Evolutionary conservation across 768 basidiomycete species (phyloP).

Genomic region (Scleroderma bovista): DNA sequence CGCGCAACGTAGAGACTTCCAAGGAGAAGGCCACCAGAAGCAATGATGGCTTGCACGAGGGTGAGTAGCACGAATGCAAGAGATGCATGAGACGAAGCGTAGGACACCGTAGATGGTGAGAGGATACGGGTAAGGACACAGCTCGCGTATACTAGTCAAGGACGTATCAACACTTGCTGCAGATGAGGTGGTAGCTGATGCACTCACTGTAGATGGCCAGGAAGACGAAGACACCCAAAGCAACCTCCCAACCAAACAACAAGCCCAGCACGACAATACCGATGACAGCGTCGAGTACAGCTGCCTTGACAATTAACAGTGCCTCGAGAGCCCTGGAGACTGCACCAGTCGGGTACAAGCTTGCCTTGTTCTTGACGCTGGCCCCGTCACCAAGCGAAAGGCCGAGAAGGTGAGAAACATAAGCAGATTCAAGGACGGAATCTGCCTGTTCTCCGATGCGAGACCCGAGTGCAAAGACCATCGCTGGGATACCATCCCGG

Average conservation of each 20-base stretch:
- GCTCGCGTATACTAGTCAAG: slow-evolving; percentile 13
- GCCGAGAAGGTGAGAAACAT: slow-evolving; percentile 83
- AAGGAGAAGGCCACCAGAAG: slow-evolving; percentile 73
- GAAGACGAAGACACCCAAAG: slow-evolving; percentile 62
- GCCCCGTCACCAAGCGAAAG: slow-evolving; percentile 75
- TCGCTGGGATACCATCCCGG: slow-evolving; percentile 65
- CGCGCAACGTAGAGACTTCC: slow-evolving; percentile 38
- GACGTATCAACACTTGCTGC: neutral
- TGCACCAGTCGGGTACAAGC: slow-evolving; percentile 14
- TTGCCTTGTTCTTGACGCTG: slow-evolving; percentile 76
- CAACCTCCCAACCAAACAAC: slow-evolving; percentile 61
- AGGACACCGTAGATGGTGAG: neutral
- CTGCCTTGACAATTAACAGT: slow-evolving; percentile 66
- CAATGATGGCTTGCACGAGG: slow-evolving; percentile 73
- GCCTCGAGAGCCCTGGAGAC: slow-evolving; percentile 15
- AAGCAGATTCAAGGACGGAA: slow-evolving; percentile 49
- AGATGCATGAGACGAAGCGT: slow-evolving; percentile 7
- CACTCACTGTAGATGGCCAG: slow-evolving; percentile 69
- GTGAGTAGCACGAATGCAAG: slow-evolving; percentile 1
- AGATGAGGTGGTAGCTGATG: neutral
- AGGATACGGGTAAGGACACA: slow-evolving; percentile 6
- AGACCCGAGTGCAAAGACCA: slow-evolving; percentile 72
- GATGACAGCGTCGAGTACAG: slow-evolving; percentile 71
- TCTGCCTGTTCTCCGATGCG: slow-evolving; percentile 91
- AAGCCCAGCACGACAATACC: slow-evolving; percentile 64